Conservation (phyloP, 2,329 filamentous ascomycete species). For the Teratosphaeria viscida region DNA sequence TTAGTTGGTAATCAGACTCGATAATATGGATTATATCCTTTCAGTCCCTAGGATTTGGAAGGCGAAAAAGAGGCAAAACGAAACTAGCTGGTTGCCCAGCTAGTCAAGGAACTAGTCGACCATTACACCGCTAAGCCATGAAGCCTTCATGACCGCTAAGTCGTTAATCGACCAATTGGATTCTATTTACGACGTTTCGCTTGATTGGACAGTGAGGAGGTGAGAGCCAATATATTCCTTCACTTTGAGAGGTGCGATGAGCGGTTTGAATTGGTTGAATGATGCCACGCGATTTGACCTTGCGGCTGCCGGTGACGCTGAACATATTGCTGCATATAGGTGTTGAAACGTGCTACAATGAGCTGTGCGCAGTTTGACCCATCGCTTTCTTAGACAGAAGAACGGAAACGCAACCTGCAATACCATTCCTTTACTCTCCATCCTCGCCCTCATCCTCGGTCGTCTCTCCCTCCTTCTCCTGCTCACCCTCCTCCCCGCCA, state of each 20-base stretch:
- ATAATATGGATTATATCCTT: too few species aligned
- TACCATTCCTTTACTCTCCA: too few species aligned
- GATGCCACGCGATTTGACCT: too few species aligned
- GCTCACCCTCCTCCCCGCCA: background rate
- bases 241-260: background rate
- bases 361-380: too few species aligned
- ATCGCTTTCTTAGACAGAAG: too few species aligned
- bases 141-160: background rate
- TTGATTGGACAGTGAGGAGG: background rate
- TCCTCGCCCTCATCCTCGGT: too few species aligned
- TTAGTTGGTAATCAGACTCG: background rate
- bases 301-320: too few species aligned
- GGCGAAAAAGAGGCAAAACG: background rate
- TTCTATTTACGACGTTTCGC: background rate
- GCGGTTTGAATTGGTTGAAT: background rate
- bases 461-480: background rate
- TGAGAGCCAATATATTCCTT: background rate
- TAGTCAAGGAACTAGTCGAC: background rate
- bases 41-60: too few species aligned
- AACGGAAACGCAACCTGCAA: too few species aligned
- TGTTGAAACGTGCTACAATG: too few species aligned
- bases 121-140: background rate
- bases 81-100: background rate
- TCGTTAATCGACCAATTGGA: background rate
- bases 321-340: too few species aligned